Conservation (phyloP, 176 grass and related monocot genomes). For the Carex kokanica region DNA sequence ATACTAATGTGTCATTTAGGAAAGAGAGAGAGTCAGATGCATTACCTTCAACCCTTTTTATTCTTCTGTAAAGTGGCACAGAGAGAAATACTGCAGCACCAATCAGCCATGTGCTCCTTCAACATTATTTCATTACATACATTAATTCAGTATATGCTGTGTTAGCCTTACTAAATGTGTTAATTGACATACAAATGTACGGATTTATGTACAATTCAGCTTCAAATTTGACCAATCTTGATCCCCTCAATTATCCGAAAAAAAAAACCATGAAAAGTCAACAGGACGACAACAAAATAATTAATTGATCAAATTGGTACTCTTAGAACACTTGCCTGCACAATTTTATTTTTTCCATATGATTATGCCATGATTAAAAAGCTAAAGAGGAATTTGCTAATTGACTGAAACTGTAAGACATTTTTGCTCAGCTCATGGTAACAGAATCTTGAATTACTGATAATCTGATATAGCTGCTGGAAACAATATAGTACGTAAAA, state of each 20-base stretch:
- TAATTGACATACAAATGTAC: background rate
- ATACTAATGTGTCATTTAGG: background rate
- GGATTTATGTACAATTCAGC: background rate
- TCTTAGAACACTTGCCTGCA: background rate
- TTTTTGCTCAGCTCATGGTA: background rate
- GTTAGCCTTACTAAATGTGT: background rate
- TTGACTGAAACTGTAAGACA: background rate
- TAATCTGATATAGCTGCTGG: too few species aligned
- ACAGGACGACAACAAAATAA: background rate
- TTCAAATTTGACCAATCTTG: background rate
- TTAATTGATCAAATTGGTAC: background rate
- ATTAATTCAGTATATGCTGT: background rate
- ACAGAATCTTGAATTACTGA: background rate
- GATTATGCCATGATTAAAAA: background rate
- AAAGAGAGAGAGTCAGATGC: background rate
- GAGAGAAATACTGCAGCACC: slow-evolving; percentile 13
- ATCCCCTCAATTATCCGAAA: background rate
- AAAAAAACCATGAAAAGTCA: background rate
- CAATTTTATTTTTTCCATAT: background rate
- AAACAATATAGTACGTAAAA: background rate
- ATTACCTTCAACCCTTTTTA: slow-evolving; percentile 11
- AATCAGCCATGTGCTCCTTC: slow-evolving; percentile 13
- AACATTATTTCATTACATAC: background rate
- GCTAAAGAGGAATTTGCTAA: background rate
- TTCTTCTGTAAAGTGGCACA: slow-evolving; percentile 18